Evolutionary conservation across 345 rosid genomes (phyloP), one percentile per base, ranked within the genome.

Genomic region (Heritiera fomes): DNA sequence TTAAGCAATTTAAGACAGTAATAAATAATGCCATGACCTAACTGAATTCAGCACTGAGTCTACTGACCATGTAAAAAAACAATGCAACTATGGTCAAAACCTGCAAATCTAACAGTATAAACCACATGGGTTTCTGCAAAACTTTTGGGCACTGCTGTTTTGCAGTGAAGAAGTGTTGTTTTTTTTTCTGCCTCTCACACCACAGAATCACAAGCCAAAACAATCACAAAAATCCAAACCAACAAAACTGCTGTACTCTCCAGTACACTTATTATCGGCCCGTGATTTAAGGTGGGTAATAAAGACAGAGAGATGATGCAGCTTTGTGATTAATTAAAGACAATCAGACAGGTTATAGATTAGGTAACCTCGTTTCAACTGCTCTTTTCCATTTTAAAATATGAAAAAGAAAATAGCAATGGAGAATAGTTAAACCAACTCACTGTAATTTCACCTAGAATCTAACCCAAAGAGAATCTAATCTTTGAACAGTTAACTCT

Each of bases 41-140:
- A 76, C 77, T 55, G 8, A 55, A 46, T 47, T 63, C 75, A 59
- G 4, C 11, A n/a, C 45, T 34, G 38, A 34, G 38, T 34, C 38
- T 34, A 34, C 38, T 55, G 77, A 43, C 64, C 68, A 67, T 43
- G 77, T 13, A 65, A 73, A 60, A 49, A 58, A 40, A 13, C 43
- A 58, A 47, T 34, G 58, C 32, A 2, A 15, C 23, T 61, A 60
- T 56, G 79, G 84, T 82, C 85, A 82, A 83, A 82, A 60, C 65
- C 75, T 77, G 78, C 67, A 79, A 28, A 75, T 46, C 18, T 55
- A 60, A 75, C 78, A 49, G 82, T 66, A 58, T 68, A 55, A 66
- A 14, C 40, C 84, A 83, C 85, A 84, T 81, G 85, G 88, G 78
- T 72, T 72, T 64, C 87, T 81, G 87, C 82, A 55, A 49, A 52